phyloP scores from a whole-genome alignment of 257 asterid species.

The Primulina tabacum region DNA sequence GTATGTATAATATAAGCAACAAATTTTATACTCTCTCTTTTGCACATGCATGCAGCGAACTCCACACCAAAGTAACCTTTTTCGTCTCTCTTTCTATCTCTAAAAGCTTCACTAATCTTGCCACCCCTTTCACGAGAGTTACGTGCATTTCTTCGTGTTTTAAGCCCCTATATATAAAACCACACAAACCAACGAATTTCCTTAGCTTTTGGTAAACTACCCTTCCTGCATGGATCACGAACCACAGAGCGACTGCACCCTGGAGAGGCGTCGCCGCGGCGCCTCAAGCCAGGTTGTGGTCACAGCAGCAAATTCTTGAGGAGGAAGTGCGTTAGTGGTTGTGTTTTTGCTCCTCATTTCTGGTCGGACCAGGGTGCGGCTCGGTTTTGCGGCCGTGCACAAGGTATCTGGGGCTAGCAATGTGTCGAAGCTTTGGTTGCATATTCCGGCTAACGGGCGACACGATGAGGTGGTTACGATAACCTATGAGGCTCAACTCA shows the following conservation, averaged over 20 bases:
- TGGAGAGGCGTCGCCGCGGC: slow-evolving; percentile 31
- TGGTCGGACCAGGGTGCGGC: slow-evolving; percentile 85
- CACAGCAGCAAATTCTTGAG: too few relatives aligned
- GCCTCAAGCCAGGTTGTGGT: too few relatives aligned
- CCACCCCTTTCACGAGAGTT: slow-evolving; percentile 71
- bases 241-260: slow-evolving; percentile 32
- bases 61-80: slow-evolving; percentile 41
- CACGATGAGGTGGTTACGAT: slow-evolving; percentile 80
- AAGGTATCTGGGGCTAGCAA: slow-evolving; percentile 92
- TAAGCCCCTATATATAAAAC: slow-evolving; percentile 21
- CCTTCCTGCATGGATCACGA: slow-evolving; percentile 43
- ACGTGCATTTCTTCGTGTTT: slow-evolving; percentile 46
- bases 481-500: slow-evolving; percentile 83
- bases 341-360: slow-evolving; percentile 84
- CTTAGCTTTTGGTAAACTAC: background rate
- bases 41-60: slow-evolving; percentile 61
- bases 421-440: slow-evolving; percentile 70
- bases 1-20: background rate
- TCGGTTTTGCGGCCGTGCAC: slow-evolving; percentile 86
- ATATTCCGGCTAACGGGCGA: slow-evolving; percentile 59
- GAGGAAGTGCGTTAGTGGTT: slow-evolving; percentile 75
- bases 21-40: slow-evolving; percentile 58
- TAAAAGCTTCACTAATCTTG: slow-evolving; percentile 39
- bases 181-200: slow-evolving; percentile 8
- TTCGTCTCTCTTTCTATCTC: slow-evolving; percentile 25